Percentiles rank a stretch among this genome's conserved stretches.
Evolutionary conservation across 441 rosid species (phyloP).

Genomic region (Eutrema salsugineum): DNA sequence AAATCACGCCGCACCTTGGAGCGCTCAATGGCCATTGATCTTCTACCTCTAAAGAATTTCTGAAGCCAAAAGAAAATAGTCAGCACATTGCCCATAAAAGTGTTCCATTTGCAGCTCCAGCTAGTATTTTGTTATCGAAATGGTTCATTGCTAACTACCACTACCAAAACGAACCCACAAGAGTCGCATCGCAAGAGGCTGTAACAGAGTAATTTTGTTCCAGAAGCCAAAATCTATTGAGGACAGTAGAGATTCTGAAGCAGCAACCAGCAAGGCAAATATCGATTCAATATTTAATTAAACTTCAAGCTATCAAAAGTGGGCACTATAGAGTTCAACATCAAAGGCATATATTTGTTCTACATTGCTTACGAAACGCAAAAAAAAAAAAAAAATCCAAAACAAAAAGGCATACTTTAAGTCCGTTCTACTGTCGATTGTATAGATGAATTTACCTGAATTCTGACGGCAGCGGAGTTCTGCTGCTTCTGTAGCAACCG

Average conservation of each 20-base stretch:
- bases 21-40: slow-evolving; percentile 61
- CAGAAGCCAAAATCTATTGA: neutral
- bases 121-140: slow-evolving; percentile 5
- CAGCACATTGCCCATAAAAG: slow-evolving; percentile 31
- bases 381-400: neutral
- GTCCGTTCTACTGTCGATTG: neutral
- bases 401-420: neutral
- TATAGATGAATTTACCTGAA: slow-evolving; percentile 57
- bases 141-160: slow-evolving; percentile 9
- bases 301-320: slow-evolving; percentile 5
- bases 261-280: neutral
- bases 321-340: neutral
- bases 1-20: slow-evolving; percentile 63
- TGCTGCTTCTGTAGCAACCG: slow-evolving; percentile 71
- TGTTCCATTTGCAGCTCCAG: neutral
- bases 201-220: neutral
- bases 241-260: neutral
- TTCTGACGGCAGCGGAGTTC: slow-evolving; percentile 73
- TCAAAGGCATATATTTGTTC: neutral
- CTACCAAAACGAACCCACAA: neutral
- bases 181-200: neutral
- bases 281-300: neutral
- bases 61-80: slow-evolving; percentile 48
- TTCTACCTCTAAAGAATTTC: slow-evolving; percentile 98
- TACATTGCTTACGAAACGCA: slow-evolving; percentile 17